Base-by-base conservation (phyloP, 495 filamentous ascomycete species). In the Haplographium delicatum region DNA sequence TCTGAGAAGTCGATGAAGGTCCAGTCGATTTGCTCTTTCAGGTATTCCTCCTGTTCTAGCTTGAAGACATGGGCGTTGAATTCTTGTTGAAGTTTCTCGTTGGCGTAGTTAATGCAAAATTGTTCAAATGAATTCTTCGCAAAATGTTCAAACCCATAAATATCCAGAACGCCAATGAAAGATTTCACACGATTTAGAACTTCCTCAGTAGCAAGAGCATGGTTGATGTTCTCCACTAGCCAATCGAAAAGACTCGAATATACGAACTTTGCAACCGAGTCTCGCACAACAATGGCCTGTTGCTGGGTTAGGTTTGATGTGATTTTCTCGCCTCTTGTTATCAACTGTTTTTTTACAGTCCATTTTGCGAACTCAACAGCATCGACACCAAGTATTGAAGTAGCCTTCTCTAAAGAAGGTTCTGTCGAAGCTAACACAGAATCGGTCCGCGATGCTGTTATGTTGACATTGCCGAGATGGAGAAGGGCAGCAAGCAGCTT, bases 31-130 rank as follows among this genome's bases (percentile, higher is more conserved):
- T 97, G 75, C 64, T 99, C 93, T 25, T 86, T 79, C 10, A 96
- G 78, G 68, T 99, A 99, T 70, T 99, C 93, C 69, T 97, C 94
- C 66, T 99, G 93, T 66, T 99, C 93, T 16, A 99, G 79, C 65
- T 97, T 96, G 81, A 99, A 99, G n/a, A 99, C 93, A 59, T 99
- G 93, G 67, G 94, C 89, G 67, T 99, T 99, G 74, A 99, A 99
- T 60, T 99, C 94, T 63, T 99, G 93, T 63, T 99, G 93, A 27
- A 99, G 72, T 67, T 99, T 99, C 69, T 99, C 93, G 68, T 99
- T 99, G 65, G 93, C 93, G 59, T 97, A 99, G 71, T 99, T 99
- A 78, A 99, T 99, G 66, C 93, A 99, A 68, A 99, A 99, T 66
- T 99, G 93, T 68, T 99, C 93, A 60, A 99, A 99, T 7, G 94